Evolutionary conservation across 352 stramenopile species (phyloP).

Genomic region (Phytophthora citrophthora): DNA sequence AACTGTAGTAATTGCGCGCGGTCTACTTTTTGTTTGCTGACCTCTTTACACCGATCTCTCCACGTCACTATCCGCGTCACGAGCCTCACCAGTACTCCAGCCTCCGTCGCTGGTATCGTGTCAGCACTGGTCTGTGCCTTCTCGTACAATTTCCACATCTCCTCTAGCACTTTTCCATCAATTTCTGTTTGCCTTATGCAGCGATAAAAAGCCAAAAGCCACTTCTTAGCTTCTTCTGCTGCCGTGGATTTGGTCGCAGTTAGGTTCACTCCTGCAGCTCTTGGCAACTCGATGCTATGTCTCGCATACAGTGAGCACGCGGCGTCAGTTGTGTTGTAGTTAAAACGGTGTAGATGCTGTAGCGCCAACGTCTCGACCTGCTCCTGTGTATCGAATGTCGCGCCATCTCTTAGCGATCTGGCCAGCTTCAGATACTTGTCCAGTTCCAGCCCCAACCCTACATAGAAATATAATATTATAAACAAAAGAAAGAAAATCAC

Average conservation of each 20-base stretch:
- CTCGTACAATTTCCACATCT: slow-evolving; percentile 50
- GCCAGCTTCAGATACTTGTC: slow-evolving; percentile 86
- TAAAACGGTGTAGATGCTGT: slow-evolving; percentile 81
- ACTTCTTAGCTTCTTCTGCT: slow-evolving; percentile 59
- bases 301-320: slow-evolving; percentile 83
- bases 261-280: slow-evolving; percentile 11
- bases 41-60: slow-evolving; percentile 45
- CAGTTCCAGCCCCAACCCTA: slow-evolving; percentile 65
- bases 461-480: slow-evolving; percentile 5
- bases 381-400: slow-evolving; percentile 83
- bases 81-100: slow-evolving; percentile 58
- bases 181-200: slow-evolving; percentile 53
- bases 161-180: slow-evolving; percentile 42
- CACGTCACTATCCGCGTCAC: slow-evolving; percentile 63
- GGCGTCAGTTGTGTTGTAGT: slow-evolving; percentile 81
- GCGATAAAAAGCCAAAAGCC: slow-evolving; percentile 72
- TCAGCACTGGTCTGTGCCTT: slow-evolving; percentile 36
- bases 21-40: slow-evolving; percentile 43
- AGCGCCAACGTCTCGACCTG: slow-evolving; percentile 74
- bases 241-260: slow-evolving; percentile 20
- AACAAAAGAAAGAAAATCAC: slow-evolving; percentile 2
- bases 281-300: slow-evolving; percentile 79
- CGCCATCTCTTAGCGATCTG: slow-evolving; percentile 70
- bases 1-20: slow-evolving; percentile 55
- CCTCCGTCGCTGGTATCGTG: slow-evolving; percentile 50